Percentiles rank a stretch among this genome's conserved stretches.
These are phyloP conservation scores for Pyricularia sp. DNA, from an alignment of 2,329 filamentous ascomycete genomes.

Conservation along the genomic window DNA sequence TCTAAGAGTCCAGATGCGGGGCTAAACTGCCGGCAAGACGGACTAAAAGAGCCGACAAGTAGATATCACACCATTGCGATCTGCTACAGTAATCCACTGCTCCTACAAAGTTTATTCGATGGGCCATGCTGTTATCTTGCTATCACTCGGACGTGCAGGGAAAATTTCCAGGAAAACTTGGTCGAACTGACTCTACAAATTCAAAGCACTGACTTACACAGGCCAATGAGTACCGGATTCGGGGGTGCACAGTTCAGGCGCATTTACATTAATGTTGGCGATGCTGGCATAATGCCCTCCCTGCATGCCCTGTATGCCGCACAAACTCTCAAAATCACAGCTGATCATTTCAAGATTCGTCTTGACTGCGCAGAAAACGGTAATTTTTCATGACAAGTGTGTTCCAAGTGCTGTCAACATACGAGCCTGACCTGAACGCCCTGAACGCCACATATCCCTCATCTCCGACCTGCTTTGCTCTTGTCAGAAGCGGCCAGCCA, in stretches of 20 bases:
- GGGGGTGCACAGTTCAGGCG: background rate
- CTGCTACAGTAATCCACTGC: background rate
- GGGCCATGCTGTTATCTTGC: background rate
- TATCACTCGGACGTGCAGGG: background rate
- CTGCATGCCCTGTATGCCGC: background rate
- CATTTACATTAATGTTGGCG: background rate
- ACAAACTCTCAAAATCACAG: background rate
- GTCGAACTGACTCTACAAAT: background rate
- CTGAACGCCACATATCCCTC: conserved; percentile 7
- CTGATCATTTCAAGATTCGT: background rate
- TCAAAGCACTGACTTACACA: background rate
- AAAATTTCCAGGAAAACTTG: background rate
- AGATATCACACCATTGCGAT: background rate
- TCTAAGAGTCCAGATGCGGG: background rate
- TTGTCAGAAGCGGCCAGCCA: background rate
- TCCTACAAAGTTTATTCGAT: background rate
- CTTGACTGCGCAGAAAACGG: background rate
- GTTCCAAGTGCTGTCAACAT: background rate
- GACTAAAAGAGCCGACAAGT: background rate
- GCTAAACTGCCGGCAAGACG: background rate
- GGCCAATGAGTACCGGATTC: background rate
- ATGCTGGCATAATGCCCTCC: background rate
- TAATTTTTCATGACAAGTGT: background rate
- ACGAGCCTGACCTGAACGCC: conserved; percentile 4
- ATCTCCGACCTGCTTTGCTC: background rate